Conservation (phyloP, 176 grass and related monocot genomes). For the Panicum miliaceum region DNA sequence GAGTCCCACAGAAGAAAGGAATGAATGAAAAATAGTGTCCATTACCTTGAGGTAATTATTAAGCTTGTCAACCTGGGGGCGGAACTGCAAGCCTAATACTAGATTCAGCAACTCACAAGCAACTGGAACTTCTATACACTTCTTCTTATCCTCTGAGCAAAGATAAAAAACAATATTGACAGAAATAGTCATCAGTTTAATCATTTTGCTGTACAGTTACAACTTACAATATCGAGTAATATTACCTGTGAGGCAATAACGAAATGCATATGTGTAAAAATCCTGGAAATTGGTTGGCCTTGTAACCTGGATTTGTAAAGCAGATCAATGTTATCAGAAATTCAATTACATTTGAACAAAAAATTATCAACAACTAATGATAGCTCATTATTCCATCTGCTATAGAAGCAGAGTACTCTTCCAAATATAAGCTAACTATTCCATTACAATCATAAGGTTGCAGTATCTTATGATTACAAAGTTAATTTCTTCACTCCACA, state of each 20-base stretch:
- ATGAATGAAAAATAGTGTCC: neutral
- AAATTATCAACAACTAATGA: neutral
- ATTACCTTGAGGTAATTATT: slow-evolving; percentile 86
- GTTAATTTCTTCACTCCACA: slow-evolving; percentile 19
- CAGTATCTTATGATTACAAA: neutral
- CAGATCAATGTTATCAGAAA: slow-evolving; percentile 24
- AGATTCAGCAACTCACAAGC: slow-evolving; percentile 91
- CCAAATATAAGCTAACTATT: neutral
- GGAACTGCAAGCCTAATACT: slow-evolving; percentile 81
- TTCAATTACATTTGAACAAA: slow-evolving; percentile 17
- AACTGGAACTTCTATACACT: slow-evolving; percentile 92
- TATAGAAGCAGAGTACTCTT: no score
- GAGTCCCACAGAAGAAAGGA: slow-evolving; percentile 23
- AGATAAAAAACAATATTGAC: slow-evolving; percentile 45
- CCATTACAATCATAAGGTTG: slow-evolving; percentile 25
- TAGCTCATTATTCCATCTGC: slow-evolving; percentile 3
- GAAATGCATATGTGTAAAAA: slow-evolving; percentile 92
- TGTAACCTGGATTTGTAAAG: slow-evolving; percentile 65
- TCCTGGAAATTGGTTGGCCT: slow-evolving; percentile 88
- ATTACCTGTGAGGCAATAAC: slow-evolving; percentile 98
- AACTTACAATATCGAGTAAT: slow-evolving; percentile 25
- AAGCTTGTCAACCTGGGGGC: slow-evolving; percentile 81
- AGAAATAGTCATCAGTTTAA: slow-evolving; percentile 13
- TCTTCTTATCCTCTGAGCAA: slow-evolving; percentile 92
- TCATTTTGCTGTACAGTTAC: neutral